Base-by-base conservation (phyloP, 2,329 filamentous ascomycete species). In the Paecilomyces dactylethromorphus region DNA sequence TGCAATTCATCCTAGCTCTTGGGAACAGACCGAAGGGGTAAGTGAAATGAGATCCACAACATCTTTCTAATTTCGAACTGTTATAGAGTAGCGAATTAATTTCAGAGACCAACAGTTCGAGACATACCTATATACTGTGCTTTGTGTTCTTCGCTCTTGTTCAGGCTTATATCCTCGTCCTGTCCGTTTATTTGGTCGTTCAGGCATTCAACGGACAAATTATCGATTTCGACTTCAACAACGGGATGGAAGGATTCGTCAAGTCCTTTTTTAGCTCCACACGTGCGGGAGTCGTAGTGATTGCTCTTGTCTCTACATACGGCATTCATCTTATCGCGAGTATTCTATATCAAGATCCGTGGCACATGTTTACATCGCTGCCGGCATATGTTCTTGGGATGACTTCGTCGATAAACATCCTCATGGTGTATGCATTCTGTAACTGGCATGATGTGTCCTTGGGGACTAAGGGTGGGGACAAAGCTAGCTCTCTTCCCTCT, bases 361-460 rank as follows among this genome's bases (percentile, higher is more conserved):
- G 94, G 94, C 94, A 99, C 84, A 97, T 99, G 94, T 96, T 99
- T 81, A 94, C 94, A 72, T 97, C 93, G 2, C 99, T 96, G 85
- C 89, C 89, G 15, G 87, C 90, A 71, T 99, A 99, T 75, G 81
- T 97, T 68, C 79, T 96, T 59, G 86, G 97, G 71, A 94, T 94
- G 84, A 96, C 93, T 13, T 95, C 92, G 15, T 99, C 97, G 80
- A 93, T 96, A 86, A 99, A 99, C 82, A 95, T 99, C 66, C 88
- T 99, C 71, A 97, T 96, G 84, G 92, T 99, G 57, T 99, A 99
- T 78, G 92, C 94, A 60, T 99, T 97, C 84, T 95, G 92, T 87
- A 99, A 99, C 81, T 97, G 93, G 94, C 94, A 99, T 79, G 94
- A 99, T 80, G 94, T 99, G 56, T 97, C 94, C 12, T 99, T 94